These are phyloP conservation scores for Pezicula carpinea DNA, from an alignment of 2,329 filamentous ascomycete genomes.

Conservation along the genomic window DNA sequence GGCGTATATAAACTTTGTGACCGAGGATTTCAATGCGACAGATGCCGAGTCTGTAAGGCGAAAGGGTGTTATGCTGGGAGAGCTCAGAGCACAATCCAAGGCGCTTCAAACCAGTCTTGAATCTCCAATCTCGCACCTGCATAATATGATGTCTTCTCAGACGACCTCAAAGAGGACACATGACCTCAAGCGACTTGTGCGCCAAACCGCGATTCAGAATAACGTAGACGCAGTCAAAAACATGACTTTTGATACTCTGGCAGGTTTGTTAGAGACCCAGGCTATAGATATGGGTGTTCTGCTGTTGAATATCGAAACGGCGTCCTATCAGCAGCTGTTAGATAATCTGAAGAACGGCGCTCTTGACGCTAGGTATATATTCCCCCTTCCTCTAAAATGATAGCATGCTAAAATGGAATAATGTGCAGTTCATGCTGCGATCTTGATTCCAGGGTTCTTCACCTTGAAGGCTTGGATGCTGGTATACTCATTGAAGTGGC, in stretches of 20 bases:
- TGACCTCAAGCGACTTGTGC: slow-evolving; percentile 22
- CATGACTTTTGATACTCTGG: slow-evolving; percentile 20
- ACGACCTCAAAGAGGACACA: slow-evolving; percentile 25
- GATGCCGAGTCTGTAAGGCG: slow-evolving; percentile 12
- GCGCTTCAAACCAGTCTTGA: slow-evolving; percentile 10
- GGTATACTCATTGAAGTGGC: slow-evolving; percentile 20
- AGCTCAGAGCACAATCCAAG: slow-evolving; percentile 12
- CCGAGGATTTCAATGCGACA: slow-evolving; percentile 6
- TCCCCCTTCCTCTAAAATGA: too few species aligned
- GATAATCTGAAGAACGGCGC: slow-evolving; percentile 7
- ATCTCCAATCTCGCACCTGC: slow-evolving; percentile 14
- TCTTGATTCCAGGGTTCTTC: slow-evolving; percentile 16
- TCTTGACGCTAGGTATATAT: slow-evolving; percentile 8
- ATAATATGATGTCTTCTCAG: slow-evolving; percentile 24
- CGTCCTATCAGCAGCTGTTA: slow-evolving; percentile 12
- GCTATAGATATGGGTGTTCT: slow-evolving; percentile 19
- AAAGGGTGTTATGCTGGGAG: slow-evolving; percentile 14
- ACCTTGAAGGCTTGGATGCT: slow-evolving; percentile 17
- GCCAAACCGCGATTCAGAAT: slow-evolving; percentile 21
- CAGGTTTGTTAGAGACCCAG: slow-evolving; percentile 12
- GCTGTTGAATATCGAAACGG: slow-evolving; percentile 16
- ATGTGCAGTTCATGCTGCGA: slow-evolving; percentile 13
- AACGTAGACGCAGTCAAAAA: slow-evolving; percentile 21
- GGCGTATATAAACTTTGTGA: slow-evolving; percentile 12
- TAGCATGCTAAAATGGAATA: too few species aligned